Evolutionary conservation across 768 basidiomycete genomes (phyloP).

Genomic region (Xanthoconium stramineum): DNA sequence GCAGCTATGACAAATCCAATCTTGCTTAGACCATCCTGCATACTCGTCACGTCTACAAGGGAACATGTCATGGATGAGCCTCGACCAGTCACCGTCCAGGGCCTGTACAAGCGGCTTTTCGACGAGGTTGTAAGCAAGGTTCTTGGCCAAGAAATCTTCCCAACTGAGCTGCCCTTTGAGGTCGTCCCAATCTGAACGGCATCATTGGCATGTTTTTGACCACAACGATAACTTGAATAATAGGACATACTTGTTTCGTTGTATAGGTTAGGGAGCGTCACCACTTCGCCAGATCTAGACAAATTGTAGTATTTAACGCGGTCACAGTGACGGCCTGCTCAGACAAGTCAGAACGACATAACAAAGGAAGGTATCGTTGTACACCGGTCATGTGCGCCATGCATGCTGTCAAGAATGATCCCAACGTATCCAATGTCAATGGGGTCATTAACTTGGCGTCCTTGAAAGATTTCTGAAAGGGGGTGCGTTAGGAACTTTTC

Average conservation of each 20-base stretch:
- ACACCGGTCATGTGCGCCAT: constrained; percentile 1
- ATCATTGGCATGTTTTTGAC: background rate
- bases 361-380: background rate
- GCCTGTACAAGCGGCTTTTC: background rate
- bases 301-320: too few relatives aligned
- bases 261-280: background rate
- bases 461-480: background rate
- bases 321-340: background rate
- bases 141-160: background rate
- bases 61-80: background rate
- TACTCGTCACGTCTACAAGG: background rate
- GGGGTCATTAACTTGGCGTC: background rate
- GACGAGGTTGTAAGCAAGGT: background rate
- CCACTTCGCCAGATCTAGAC: too few relatives aligned
- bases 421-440: background rate
- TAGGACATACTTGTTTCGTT: background rate
- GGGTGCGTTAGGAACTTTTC: background rate
- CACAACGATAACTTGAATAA: background rate
- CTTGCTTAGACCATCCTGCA: background rate
- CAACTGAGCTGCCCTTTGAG: background rate
- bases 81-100: background rate
- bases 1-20: background rate
- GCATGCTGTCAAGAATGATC: background rate
- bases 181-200: constrained; percentile 2
- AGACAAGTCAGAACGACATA: background rate